phyloP scores from a whole-genome alignment of 2,329 filamentous ascomycete species.

The Teratosphaeria zuluensis region DNA sequence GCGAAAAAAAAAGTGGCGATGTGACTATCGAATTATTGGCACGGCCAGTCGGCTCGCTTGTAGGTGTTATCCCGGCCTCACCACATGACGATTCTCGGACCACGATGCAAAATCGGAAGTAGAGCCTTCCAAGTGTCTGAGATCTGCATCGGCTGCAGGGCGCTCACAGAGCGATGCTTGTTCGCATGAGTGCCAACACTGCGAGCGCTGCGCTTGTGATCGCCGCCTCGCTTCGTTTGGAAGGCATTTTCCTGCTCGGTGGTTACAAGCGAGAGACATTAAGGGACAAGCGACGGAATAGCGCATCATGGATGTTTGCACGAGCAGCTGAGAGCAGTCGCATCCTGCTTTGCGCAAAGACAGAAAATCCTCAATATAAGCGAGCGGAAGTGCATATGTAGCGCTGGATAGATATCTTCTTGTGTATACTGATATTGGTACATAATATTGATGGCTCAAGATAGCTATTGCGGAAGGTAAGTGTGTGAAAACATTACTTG shows the following conservation, averaged over 20 bases:
- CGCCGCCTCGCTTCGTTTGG: neutral
- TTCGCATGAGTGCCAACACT: neutral
- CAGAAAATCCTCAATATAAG: neutral
- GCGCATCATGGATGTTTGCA: neutral
- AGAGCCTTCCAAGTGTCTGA: neutral
- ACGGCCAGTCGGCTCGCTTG: neutral
- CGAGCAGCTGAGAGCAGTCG: neutral
- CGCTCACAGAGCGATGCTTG: neutral
- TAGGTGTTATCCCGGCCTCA: neutral
- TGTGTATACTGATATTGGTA: neutral
- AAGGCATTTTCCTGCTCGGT: neutral
- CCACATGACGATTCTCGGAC: neutral
- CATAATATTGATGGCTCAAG: neutral
- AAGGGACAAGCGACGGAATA: neutral
- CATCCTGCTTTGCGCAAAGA: neutral
- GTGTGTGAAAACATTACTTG: neutral
- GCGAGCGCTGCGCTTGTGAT: neutral
- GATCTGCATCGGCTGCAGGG: neutral
- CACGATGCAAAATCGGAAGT: neutral
- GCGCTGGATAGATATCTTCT: neutral
- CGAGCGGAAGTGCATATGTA: neutral
- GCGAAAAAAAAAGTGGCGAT: neutral
- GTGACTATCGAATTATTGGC: neutral
- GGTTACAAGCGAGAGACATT: neutral
- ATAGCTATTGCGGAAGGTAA: neutral